These are phyloP conservation scores for Brasilioporus rufonigricans DNA, from an alignment of 768 basidiomycete species.

Conservation along the genomic window DNA sequence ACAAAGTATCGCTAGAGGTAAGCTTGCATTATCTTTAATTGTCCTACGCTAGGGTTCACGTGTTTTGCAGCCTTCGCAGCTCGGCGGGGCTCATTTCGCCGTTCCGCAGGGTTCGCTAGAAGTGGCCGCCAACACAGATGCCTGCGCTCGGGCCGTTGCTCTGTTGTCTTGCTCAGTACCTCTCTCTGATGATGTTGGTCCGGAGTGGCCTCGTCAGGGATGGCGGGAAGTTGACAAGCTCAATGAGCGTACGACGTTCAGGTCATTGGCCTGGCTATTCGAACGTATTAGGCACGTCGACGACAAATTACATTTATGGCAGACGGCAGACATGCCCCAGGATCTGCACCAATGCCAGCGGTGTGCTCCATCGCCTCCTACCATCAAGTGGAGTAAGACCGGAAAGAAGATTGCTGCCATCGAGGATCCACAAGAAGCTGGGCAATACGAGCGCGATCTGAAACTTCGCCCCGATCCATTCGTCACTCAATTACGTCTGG, in stretches of 20 bases:
- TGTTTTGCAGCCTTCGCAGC: slow-evolving; percentile 46
- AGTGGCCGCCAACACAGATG: slow-evolving; percentile 52
- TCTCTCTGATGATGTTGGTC: slow-evolving; percentile 63
- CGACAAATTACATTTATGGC: slow-evolving; percentile 67
- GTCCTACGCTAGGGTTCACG: slow-evolving; percentile 1
- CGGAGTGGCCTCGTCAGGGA: slow-evolving; percentile 71
- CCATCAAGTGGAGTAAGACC: slow-evolving; percentile 68
- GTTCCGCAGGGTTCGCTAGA: slow-evolving; percentile 55
- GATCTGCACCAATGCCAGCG: slow-evolving; percentile 62
- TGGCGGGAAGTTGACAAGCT: slow-evolving; percentile 87
- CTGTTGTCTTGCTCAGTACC: slow-evolving; percentile 76
- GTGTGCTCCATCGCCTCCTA: slow-evolving; percentile 78
- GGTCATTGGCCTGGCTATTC: slow-evolving; percentile 80
- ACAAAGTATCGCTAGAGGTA: slow-evolving; percentile 55
- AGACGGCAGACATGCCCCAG: slow-evolving; percentile 44
- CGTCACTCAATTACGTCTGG: slow-evolving; percentile 76
- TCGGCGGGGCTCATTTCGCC: slow-evolving; percentile 59
- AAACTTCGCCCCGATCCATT: slow-evolving; percentile 86
- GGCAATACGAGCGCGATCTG: slow-evolving; percentile 82
- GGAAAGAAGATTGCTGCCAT: slow-evolving; percentile 62
- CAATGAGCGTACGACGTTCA: slow-evolving; percentile 81
- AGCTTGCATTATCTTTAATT: slow-evolving; percentile 12
- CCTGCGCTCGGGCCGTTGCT: slow-evolving; percentile 74
- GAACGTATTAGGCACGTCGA: slow-evolving; percentile 79
- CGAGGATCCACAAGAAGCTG: slow-evolving; percentile 85